Evolutionary conservation across 805 yeast species (phyloP).

Genomic region (Isabelozyma rhagii): DNA sequence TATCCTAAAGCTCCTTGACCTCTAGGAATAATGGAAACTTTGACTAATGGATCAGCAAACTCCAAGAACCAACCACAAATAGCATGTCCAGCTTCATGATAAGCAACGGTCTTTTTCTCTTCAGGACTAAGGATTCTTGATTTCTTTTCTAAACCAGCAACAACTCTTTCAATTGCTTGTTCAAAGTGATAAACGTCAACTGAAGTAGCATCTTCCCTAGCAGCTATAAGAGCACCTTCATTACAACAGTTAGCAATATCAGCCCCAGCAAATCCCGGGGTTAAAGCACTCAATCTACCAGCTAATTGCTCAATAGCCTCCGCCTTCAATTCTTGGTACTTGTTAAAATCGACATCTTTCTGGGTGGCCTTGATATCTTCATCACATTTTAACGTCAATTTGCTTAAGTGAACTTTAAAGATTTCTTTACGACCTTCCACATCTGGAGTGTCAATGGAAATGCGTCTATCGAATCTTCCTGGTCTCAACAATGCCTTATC

Average conservation of each 20-base stretch:
- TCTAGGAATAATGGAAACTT: slow-evolving; percentile 92
- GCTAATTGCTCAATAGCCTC: slow-evolving; percentile 57
- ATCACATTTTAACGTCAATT: slow-evolving; percentile 47
- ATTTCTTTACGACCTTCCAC: slow-evolving; percentile 86
- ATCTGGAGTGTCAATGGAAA: slow-evolving; percentile 82
- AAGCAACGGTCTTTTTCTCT: slow-evolving; percentile 83
- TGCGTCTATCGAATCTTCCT: slow-evolving; percentile 91
- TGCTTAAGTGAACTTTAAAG: slow-evolving; percentile 72
- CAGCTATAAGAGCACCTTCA: slow-evolving; percentile 92
- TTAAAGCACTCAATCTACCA: slow-evolving; percentile 84
- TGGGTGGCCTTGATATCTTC: slow-evolving; percentile 33
- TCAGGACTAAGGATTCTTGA: slow-evolving; percentile 73
- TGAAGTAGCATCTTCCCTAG: slow-evolving; percentile 61
- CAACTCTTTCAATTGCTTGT: slow-evolving; percentile 88
- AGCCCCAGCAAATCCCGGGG: slow-evolving; percentile 96
- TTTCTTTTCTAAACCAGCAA: slow-evolving; percentile 91
- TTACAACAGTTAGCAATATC: slow-evolving; percentile 94
- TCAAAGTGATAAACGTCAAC: slow-evolving; percentile 78
- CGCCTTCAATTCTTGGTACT: slow-evolving; percentile 36
- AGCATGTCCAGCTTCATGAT: slow-evolving; percentile 97
- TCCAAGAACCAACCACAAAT: slow-evolving; percentile 90
- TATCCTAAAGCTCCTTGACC: slow-evolving; percentile 96
- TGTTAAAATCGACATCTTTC: slow-evolving; percentile 37
- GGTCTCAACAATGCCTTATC: slow-evolving; percentile 91
- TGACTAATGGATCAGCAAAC: slow-evolving; percentile 85